Percentiles rank a stretch among this genome's conserved stretches.
These are phyloP conservation scores for Quercus parvula DNA, from an alignment of 306 rosid species.

Conservation along the genomic window DNA sequence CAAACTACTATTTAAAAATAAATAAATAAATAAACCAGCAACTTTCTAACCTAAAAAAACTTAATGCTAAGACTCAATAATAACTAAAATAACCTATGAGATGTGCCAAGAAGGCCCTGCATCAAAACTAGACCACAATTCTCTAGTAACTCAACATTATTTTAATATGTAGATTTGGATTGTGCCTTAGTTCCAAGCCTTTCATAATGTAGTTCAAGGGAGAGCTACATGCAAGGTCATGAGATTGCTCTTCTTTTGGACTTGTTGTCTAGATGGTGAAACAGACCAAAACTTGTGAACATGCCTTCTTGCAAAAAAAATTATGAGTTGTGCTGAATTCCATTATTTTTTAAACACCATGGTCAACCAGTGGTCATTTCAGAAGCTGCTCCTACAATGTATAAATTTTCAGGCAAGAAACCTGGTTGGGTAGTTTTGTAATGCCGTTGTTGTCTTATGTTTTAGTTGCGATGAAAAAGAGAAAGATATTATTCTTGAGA, in stretches of 20 bases:
- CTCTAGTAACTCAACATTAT: background rate
- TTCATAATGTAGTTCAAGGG: background rate
- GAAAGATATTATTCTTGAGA: slow-evolving; percentile 69
- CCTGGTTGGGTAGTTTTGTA: background rate
- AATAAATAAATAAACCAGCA: too few species aligned
- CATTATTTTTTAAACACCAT: too few species aligned
- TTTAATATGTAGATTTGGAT: background rate
- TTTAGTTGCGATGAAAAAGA: slow-evolving; percentile 84
- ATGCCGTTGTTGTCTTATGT: slow-evolving; percentile 8
- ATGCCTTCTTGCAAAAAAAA: background rate
- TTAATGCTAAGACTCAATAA: too few species aligned
- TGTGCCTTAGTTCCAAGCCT: background rate
- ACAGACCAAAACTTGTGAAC: background rate
- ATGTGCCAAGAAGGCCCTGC: too few species aligned
- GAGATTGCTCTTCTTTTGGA: background rate
- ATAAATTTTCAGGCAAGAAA: slow-evolving; percentile 1
- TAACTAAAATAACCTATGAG: too few species aligned
- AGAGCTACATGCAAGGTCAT: background rate
- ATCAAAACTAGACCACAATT: too few species aligned
- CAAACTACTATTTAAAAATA: too few species aligned
- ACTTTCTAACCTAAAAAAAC: too few species aligned
- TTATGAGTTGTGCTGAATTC: background rate
- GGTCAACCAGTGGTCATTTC: background rate
- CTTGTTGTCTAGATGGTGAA: background rate
- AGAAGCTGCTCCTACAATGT: background rate